Percentiles rank a stretch among this genome's conserved stretches.
phyloP scores from a whole-genome alignment of 2,329 filamentous ascomycete genomes.

The Pseudogymnoascus verrucosus region DNA sequence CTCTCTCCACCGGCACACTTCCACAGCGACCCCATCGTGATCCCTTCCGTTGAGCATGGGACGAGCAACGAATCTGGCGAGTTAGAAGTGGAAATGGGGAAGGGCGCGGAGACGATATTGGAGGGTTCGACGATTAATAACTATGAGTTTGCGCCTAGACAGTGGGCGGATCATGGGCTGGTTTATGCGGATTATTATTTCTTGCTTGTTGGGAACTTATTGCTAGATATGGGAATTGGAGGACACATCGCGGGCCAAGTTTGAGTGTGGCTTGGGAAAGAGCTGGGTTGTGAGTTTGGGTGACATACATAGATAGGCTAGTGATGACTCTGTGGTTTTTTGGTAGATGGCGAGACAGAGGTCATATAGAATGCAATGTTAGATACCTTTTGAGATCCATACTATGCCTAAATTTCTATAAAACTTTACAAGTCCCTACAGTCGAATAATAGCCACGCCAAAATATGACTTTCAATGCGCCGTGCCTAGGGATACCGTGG shows the following conservation, averaged over 20 bases:
- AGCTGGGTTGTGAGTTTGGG: neutral
- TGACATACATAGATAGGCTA: neutral
- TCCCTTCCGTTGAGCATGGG: conserved; percentile 23
- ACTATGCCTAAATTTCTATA: neutral
- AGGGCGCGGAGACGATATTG: conserved; percentile 36
- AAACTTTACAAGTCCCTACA: neutral
- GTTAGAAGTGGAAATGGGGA: conserved; percentile 21
- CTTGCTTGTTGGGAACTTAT: conserved; percentile 37
- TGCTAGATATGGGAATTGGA: conserved; percentile 28
- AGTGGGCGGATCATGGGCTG: conserved; percentile 38
- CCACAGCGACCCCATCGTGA: neutral
- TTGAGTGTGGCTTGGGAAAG: neutral
- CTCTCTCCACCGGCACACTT: conserved; percentile 22
- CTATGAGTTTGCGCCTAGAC: conserved; percentile 36
- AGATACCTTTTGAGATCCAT: neutral
- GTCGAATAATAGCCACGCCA: neutral
- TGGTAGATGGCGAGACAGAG: neutral
- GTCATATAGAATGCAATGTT: neutral
- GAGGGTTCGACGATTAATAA: conserved; percentile 40
- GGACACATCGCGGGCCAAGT: neutral
- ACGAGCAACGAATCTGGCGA: conserved; percentile 11
- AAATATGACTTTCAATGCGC: neutral
- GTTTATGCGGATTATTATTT: conserved; percentile 44
- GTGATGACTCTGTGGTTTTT: neutral
- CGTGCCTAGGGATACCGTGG: neutral